Evolutionary conservation across 257 asterid genomes (phyloP), one percentile per base, ranked within the genome.

Genomic region (Petunia axillaris): DNA sequence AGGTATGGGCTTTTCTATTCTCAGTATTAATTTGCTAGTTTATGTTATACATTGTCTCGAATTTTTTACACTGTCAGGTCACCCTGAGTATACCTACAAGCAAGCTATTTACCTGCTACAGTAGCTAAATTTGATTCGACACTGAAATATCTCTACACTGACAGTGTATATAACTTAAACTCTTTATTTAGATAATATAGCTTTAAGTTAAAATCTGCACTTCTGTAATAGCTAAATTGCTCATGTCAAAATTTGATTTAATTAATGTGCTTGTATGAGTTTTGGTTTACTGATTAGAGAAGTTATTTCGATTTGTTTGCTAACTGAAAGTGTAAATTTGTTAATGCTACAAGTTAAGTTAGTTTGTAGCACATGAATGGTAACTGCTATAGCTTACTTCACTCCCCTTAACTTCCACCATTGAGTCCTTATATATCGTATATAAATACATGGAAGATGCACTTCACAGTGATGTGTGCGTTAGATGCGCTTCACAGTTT

Each of bases 1-100:
- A 55, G 88, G 85, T 84, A 7, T 58, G 5, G 13, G 62, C 25
- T 54, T 54, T 36, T 44, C 25, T 55, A 15, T 52, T 65, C 58
- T 70, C 15, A 9, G 16, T 44, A 9, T 46, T 70, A 70, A 52
- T 43, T 16, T 25, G 25, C 25, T 25, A 25, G 25, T 25, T 25
- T 25, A 25, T 25, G 25, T 25, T 25, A 25, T 25, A 25, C 25
- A 25, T 25, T 25, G 25, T 25, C 25, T 25, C 25, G 25, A 25
- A 25, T 25, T 25, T 25, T 25, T 25, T 25, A 25, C 25, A 25
- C 25, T 25, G 25, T 25, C 25, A 25, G 25, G 25, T 25, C 25
- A 25, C 25, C 25, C 25, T 25, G 25, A 25, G 25, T 25, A 25
- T 25, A 25, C 25, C 25, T 25, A 25, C 25, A 25, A 25, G 25